Evolutionary conservation across 2,329 filamentous ascomycete species (phyloP).

Genomic region (Cryphonectria parasitica): DNA sequence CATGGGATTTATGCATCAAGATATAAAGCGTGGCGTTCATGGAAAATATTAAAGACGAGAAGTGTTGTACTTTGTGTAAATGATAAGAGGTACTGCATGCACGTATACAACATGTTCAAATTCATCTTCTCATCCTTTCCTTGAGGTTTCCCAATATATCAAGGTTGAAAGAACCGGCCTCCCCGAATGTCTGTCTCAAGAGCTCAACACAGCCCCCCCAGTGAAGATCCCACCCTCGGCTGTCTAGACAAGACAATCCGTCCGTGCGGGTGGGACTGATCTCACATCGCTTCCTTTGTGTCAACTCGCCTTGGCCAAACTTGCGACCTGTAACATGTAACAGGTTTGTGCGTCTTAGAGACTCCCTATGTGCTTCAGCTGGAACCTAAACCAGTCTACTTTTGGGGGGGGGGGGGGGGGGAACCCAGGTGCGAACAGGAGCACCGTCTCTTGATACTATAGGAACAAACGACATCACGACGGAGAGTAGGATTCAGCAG

Average conservation of each 20-base stretch:
- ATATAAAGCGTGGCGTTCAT: conserved; percentile 5
- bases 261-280: background rate
- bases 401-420: too few species aligned
- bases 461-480: background rate
- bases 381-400: background rate
- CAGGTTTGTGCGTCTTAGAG: background rate
- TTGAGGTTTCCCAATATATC: background rate
- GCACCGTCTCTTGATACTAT: background rate
- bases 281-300: background rate
- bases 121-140: background rate
- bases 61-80: background rate
- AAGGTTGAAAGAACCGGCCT: background rate
- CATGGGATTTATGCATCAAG: background rate
- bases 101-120: background rate
- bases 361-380: background rate
- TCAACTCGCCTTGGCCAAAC: background rate
- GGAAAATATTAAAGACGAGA: background rate
- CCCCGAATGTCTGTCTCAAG: background rate
- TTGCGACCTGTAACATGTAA: background rate
- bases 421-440: background rate
- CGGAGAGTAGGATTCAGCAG: background rate
- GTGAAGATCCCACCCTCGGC: background rate
- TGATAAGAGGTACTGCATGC: background rate
- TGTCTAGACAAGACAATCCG: background rate
- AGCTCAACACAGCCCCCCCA: background rate